These are phyloP conservation scores for Vigna radiata DNA, from an alignment of 306 rosid species.

Conservation along the genomic window DNA sequence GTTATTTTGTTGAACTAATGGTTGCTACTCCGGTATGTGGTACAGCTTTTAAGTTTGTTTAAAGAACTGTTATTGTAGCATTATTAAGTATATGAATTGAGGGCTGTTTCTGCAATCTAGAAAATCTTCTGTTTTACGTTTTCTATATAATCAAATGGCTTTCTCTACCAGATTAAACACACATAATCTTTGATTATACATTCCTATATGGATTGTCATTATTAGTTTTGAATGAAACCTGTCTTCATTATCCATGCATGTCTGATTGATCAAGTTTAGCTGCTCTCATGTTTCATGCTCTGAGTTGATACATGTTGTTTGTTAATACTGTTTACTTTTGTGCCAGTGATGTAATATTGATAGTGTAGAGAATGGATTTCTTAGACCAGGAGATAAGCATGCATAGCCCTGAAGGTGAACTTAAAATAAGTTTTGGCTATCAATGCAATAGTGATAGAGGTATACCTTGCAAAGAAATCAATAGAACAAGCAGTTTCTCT, in stretches of 20 bases:
- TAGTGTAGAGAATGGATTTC: conserved; percentile 42
- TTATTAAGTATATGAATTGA: conserved; percentile 24
- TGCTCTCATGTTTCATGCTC: background rate
- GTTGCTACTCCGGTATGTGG: conserved; percentile 26
- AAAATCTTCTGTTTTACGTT: conserved; percentile 10
- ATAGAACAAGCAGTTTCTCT: conserved; percentile 88
- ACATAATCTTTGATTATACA: background rate
- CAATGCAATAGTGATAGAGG: conserved; percentile 68
- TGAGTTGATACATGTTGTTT: background rate
- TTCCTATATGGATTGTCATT: background rate
- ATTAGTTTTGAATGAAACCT: background rate
- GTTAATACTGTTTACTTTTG: background rate
- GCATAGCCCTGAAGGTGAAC: conserved; percentile 77
- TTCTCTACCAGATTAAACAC: background rate
- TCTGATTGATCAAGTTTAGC: background rate
- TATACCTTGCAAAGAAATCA: conserved; percentile 56
- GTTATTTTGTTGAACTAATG: conserved; percentile 22
- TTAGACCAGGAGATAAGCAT: conserved; percentile 53
- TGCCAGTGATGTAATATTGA: conserved; percentile 34
- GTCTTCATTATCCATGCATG: background rate
- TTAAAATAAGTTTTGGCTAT: conserved; percentile 94
- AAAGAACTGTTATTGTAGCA: conserved; percentile 20
- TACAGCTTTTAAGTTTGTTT: conserved; percentile 22
- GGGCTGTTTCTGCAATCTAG: conserved; percentile 14
- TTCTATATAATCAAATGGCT: background rate